Base-by-base conservation (phyloP, 2,329 filamentous ascomycete genomes). In the Claviceps paspali region DNA sequence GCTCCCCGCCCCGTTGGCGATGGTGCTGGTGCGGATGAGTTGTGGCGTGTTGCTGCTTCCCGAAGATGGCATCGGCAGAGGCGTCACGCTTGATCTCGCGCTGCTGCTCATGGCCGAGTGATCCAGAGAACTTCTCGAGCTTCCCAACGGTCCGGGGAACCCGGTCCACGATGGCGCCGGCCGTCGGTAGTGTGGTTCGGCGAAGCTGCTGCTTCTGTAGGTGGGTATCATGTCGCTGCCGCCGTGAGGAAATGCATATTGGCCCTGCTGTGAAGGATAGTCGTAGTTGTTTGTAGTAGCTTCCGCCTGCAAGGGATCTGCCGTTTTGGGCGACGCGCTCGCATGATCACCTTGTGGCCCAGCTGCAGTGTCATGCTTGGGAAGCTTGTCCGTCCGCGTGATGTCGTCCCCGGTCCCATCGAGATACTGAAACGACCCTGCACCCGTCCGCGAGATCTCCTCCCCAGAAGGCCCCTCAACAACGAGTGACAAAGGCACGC, bases 21-120 rank as follows among this genome's bases (percentile, higher is more conserved):
- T 57, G 2, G 68, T 73, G 54, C 70, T 76, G 3, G 71, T 76
- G 26, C 71, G 63, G 17, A 73, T 62, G 2, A 76, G 63, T 44
- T 65, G 61, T 2, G 71, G 70, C 4, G 60, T 47, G 5, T 50
- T 51, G 36, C 34, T 51, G 6, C 41, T 52, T 18, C 53, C 54
- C 1, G 61, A 55, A 0, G 63, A 56, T 2, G 68, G 63, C 42
- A 68, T 61, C 29, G 68, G 60, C n/a, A 70, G 49, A 7, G 67
- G 57, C 21, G 67, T 63, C 45, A 71, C 49, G 38, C 58, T 62
- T 1, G 67, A 59, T 17, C 70, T 61, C 10, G 50, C 52, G 6
- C 43, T 26, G 6, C 43, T 26, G 11, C 61, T 52, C 34, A 70
- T 60, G 2, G 58, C 50, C 1, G 59, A 52, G 39, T 69, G 63